These are phyloP conservation scores for Botrytis medusae DNA, from an alignment of 2,329 filamentous ascomycete species.

Conservation along the genomic window DNA sequence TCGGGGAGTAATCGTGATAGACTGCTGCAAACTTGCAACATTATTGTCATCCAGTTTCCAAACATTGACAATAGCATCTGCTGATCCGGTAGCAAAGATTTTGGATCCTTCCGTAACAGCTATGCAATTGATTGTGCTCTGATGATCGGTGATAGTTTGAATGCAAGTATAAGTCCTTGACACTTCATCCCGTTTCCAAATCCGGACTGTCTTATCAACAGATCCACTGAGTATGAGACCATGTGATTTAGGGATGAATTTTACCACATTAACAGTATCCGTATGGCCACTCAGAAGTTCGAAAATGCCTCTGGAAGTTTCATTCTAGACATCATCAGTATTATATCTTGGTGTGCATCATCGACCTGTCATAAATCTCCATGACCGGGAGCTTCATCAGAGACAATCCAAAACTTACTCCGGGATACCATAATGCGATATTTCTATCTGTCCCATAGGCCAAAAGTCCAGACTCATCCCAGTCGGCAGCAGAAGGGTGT, in stretches of 20 bases:
- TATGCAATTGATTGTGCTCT: conserved; percentile 73
- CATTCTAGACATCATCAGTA: conserved; percentile 27
- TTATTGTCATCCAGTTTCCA: conserved; percentile 61
- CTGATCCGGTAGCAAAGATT: conserved; percentile 74
- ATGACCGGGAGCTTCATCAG: neutral
- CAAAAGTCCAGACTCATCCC: conserved; percentile 71
- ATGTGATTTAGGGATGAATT: conserved; percentile 62
- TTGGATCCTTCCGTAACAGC: conserved; percentile 41
- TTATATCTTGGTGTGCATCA: neutral
- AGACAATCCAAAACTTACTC: conserved; percentile 52
- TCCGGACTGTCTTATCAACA: conserved; percentile 72
- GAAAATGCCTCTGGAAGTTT: conserved; percentile 55
- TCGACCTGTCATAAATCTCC: neutral
- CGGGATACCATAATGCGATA: conserved; percentile 82
- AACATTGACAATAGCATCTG: conserved; percentile 69
- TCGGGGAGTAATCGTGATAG: conserved; percentile 69
- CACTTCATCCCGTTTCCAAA: conserved; percentile 61
- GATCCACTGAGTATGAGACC: conserved; percentile 74
- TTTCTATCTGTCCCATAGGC: conserved; percentile 89
- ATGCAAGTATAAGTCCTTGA: conserved; percentile 41
- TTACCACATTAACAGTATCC: conserved; percentile 78
- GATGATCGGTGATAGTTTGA: conserved; percentile 61
- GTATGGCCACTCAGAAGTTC: conserved; percentile 72
- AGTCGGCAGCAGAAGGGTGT: conserved; percentile 87
- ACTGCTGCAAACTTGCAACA: conserved; percentile 60